Base-by-base conservation (phyloP, 352 stramenopile genomes). In the Aphanomyces euteiches region DNA sequence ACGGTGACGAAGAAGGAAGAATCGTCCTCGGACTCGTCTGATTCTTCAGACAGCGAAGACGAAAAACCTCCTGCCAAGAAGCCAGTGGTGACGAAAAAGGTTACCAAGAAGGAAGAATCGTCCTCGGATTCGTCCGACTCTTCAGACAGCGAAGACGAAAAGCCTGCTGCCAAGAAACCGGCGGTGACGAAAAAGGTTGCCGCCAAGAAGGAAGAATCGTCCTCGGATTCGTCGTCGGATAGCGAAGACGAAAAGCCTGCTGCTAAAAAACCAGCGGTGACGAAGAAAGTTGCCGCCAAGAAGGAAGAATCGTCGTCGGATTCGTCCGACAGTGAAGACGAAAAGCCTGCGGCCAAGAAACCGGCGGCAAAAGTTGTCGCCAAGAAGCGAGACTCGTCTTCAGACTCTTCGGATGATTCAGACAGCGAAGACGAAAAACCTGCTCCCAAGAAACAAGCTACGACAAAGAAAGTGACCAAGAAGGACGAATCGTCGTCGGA, bases 331-430 rank as follows among this genome's bases (percentile, higher is more conserved):
- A 45, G 47, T 48, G 21, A 60, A 64, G 47, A 77, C 68, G 66
- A 83, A 83, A 74, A 67, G 7, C 60, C 50, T 4, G 54, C 57
- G n/a, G 7, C 59, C 40, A 36, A 36, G 45, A 70, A 70, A 28
- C 43, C 50, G 4, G 73, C 36, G 45, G 74, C 63, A 17, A 43
- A 64, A 72, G 3, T 74, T 47, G 57, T 56, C 10, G 8, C 68
- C 57, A 78, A 77, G 60, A 75, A 80, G 3, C 73, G 74, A 41
- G 73, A 72, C 56, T 75, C 66, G 39, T 82, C 77, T 41, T 75
- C 69, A 10, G 72, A 75, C 40, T 80, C 75, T 4, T 78, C n/a
- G n/a, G n/a, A n/a, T n/a, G n/a, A n/a, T n/a, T n/a, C 73, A 28
- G 28, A 28, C 28, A 28, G 28, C 63, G n/a, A 69, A 63, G 43